A percentile compares a stretch with the other conserved stretches of the same genome.
These are phyloP conservation scores for Larix kaempferi DNA, from an alignment of 75 land plant genomes.

Conservation along the genomic window DNA sequence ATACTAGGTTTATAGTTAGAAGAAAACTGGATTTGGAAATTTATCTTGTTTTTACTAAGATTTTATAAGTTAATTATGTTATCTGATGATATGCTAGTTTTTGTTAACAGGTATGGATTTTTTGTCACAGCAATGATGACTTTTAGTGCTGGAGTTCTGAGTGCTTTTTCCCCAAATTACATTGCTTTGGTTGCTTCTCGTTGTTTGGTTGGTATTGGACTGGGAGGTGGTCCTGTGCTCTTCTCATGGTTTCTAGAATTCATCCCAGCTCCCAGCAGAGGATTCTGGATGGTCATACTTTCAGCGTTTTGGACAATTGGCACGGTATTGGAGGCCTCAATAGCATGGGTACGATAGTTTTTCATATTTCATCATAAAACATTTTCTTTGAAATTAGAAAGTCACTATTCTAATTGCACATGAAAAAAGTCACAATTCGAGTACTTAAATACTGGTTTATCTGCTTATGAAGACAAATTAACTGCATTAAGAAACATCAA, in stretches of 20 bases:
- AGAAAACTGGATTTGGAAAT: neutral
- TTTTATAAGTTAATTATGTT: neutral
- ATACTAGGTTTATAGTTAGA: neutral
- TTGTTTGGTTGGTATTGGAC: slow-evolving; percentile 76
- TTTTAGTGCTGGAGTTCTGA: slow-evolving; percentile 63
- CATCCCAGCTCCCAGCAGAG: slow-evolving; percentile 74
- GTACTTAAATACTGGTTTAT: no score
- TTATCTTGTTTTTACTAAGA: neutral
- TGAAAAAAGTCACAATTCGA: no score
- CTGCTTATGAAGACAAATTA: no score
- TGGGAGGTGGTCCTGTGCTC: slow-evolving; percentile 87
- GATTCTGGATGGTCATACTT: slow-evolving; percentile 86
- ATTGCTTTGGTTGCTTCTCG: slow-evolving; percentile 49
- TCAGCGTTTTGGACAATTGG: slow-evolving; percentile 85
- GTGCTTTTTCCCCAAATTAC: slow-evolving; percentile 78
- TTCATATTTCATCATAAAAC: no score
- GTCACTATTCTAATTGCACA: no score
- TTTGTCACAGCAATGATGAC: slow-evolving; percentile 75
- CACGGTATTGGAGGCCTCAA: slow-evolving; percentile 68
- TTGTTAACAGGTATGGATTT: slow-evolving; percentile 73
- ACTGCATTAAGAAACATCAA: no score
- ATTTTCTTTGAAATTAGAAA: no score
- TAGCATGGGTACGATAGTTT: slow-evolving; percentile 72
- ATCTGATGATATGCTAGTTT: neutral
- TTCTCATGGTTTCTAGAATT: slow-evolving; percentile 92